Base-by-base conservation (phyloP, 371 early-diverging fungal genomes). In the Mucor lusitanicus region DNA sequence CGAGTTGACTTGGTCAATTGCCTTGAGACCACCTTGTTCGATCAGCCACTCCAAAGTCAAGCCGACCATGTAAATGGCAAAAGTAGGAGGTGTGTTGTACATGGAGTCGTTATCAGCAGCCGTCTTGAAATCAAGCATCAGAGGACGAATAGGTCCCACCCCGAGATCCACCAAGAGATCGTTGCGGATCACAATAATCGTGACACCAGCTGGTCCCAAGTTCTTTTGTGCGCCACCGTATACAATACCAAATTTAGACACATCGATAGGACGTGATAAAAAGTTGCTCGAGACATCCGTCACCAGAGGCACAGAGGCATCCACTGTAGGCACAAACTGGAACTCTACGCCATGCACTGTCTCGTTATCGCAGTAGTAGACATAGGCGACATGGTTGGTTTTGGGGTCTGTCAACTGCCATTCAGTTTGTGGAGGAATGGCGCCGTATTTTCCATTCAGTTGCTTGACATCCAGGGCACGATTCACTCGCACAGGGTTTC, bases 201-300 rank as follows among this genome's bases (percentile, higher is more conserved):
- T 94, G 11, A 96, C 92, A 50, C 99, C 99, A 13, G 97, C 92
- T 27, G 96, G 95, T 0, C 99, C 99, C 71, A 98, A 89, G 82
- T 99, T 99, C 85, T 99, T 99, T 81, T 99, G 98, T 9, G 97
- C 99, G 11, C 98, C 98, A 15, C 94, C 97, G 78, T 94, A 94
- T 61, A 99, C 92, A 44, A 95, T 73, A 21, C 91, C 97, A 75
- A 88, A 96, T 64, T 91, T 87, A 55, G 84, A 74, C 21, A 99
- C 89, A 71, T 97, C 94, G 32, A 97, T 74, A 3, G 89, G 88
- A 37, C 94, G 87, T 13, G 96, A 93, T 56, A 97, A 83, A 72
- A 96, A 92, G 78, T 96, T 97, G 71, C 95, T 95, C 54, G 92
- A 92, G 90, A 98, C 95, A 80, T 99, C 99, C 66, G 95, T 94